Base-by-base conservation (phyloP, 345 rosid genomes). In the Populus nigra region DNA sequence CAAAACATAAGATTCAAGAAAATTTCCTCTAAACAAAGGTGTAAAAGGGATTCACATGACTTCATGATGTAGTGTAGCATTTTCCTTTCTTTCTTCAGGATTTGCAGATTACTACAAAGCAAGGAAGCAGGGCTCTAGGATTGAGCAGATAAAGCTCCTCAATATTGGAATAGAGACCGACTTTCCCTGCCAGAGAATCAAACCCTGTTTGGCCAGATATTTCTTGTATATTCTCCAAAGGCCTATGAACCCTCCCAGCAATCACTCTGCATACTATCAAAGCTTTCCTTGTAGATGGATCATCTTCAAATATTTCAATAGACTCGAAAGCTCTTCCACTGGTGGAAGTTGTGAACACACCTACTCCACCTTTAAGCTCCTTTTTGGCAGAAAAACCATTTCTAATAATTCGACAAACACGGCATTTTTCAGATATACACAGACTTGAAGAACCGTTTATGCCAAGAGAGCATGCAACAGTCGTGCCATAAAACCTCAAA, bases 61-160 rank as follows among this genome's bases (percentile, higher is more conserved):
- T 66, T 66, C 50, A 76, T 41, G 49, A 29, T 71, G 69, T 71
- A 77, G 53, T 49, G 23, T 66, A 69, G 62, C 33, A 38, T 66
- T 65, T 33, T 18, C 2, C 11, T 22, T 1, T 66, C 71, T 38
- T n/a, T 49, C 73, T 69, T 89, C 84, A 94, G 79, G 92, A 55
- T 80, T 90, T 96, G 92, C 98, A 96, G 66, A 93, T 90, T 15
- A 92, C 93, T 70, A 92, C 92, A 85, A 92, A 92, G 67, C 97
- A 92, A 85, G 97, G 97, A 84, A 96, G 96, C 75, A 96, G 91
- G 75, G 99, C 97, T 85, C 81, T 90, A 2, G 94, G 96, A 85
- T 96, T 93, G 65, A 96, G 96, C 87, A 96, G 88, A 87, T 90
- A 93, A 78, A 96, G 98, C 88, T 96, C 99, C 79, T 95, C 99